Conservation (phyloP, 805 yeast species). For the Jamesozyma gamospora region DNA sequence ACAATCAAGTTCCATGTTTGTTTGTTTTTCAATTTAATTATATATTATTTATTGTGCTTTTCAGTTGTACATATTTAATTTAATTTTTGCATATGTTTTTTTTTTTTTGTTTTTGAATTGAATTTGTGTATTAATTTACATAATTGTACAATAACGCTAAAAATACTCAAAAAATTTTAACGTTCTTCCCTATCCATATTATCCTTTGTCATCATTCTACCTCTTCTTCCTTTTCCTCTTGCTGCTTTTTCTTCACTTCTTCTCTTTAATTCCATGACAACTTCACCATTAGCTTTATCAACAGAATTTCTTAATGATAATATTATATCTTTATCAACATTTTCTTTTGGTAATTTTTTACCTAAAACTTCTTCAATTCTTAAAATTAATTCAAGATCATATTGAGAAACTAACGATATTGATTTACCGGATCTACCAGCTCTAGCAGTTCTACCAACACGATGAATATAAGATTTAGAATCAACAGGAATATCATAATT, state of each 20-base stretch:
- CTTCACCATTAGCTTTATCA: conserved; percentile 85
- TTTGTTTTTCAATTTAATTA: no score
- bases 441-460: conserved; percentile 94
- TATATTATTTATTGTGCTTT: no score
- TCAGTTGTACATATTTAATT: no score
- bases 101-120: no score
- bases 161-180: conserved; percentile 7
- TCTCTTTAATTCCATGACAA: conserved; percentile 64
- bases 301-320: conserved; percentile 74
- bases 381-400: conserved; percentile 79
- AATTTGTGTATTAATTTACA: no score
- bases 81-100: no score
- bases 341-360: conserved; percentile 78
- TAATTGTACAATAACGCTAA: no score
- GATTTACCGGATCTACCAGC: conserved; percentile 88
- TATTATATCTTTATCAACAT: conserved; percentile 67
- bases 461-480: conserved; percentile 72
- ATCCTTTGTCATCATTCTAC: conserved; percentile 33
- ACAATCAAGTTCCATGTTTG: no score
- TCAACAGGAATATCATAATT: conserved; percentile 78
- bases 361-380: conserved; percentile 80
- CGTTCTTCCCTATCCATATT: conserved; percentile 40
- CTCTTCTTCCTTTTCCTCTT: conserved; percentile 32
- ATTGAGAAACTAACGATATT: conserved; percentile 82
- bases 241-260: conserved; percentile 46